These are phyloP conservation scores for Diaporthe caulivora DNA, from an alignment of 2,329 filamentous ascomycete species.

Conservation along the genomic window DNA sequence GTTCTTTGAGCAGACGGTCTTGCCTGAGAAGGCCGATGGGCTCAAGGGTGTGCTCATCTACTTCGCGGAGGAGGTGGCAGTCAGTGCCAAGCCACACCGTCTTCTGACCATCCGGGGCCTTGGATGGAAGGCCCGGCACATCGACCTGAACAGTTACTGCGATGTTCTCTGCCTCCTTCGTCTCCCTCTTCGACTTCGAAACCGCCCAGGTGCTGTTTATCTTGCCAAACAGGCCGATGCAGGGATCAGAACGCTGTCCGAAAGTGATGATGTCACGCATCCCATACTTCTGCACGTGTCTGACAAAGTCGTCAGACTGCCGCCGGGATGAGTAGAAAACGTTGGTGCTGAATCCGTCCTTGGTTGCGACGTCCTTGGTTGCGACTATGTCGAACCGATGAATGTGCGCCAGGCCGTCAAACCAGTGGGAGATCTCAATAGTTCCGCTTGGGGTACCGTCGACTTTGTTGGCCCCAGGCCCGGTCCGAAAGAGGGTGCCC, in stretches of 20 bases:
- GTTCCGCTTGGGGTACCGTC: conserved; percentile 55
- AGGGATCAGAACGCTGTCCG: conserved; percentile 79
- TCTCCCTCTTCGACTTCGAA: conserved; percentile 43
- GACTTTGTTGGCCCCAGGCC: conserved; percentile 75
- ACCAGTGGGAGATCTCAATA: conserved; percentile 80
- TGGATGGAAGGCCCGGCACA: conserved; percentile 5
- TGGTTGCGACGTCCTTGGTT: conserved; percentile 47
- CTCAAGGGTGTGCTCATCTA: conserved; percentile 80
- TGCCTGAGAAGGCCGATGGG: conserved; percentile 76
- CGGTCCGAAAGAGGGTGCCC: conserved; percentile 80
- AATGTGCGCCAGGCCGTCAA: conserved; percentile 79
- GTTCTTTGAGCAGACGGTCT: conserved; percentile 71
- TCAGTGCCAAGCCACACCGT: conserved; percentile 69
- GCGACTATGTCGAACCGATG: conserved; percentile 79
- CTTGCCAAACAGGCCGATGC: conserved; percentile 79
- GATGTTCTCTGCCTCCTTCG: conserved; percentile 64
- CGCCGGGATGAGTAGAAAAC: conserved; percentile 80
- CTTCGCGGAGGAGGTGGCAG: conserved; percentile 61
- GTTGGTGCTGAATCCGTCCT: conserved; percentile 44
- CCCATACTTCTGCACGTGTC: conserved; percentile 71
- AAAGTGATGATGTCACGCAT: conserved; percentile 71
- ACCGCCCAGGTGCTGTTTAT: conserved; percentile 70
- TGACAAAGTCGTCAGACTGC: conserved; percentile 73
- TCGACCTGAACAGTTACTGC: conserved; percentile 70
- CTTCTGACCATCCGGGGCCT: conserved; percentile 43